Base-by-base conservation (phyloP, 768 basidiomycete genomes). In the Leccinum incarnatum region DNA sequence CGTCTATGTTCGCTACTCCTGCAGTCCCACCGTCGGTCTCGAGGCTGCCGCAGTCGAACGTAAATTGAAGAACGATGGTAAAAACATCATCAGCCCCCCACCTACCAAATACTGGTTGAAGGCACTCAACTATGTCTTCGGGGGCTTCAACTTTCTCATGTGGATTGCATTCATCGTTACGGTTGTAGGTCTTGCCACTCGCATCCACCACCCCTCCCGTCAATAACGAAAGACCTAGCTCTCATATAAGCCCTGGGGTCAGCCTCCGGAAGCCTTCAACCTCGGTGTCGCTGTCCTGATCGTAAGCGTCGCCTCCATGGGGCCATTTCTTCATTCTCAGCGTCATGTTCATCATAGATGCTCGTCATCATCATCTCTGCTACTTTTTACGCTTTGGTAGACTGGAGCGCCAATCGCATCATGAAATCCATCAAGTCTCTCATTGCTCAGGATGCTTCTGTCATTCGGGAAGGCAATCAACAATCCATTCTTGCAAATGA, bases 371-470 rank as follows among this genome's bases (percentile, higher is more conserved):
- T 72, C 53, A 46, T 79, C 29, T 79, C 78, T 3, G 68, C 78
- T 4, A 76, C 74, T 1, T 77, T 83, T 67, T 83, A 83, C 47
- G 81, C 82, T 4, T 69, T 77, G 8, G 79, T 80, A 42, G 83
- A 83, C 64, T 84, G 73, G 64, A 77, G 77, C 19, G 80, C 82
- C 8, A 74, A 68, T 14, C 73, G 78, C 1, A 78, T 81, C 56
- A 83, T 83, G 79, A 76, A 79, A 34, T 81, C 81, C 17, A 83
- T 84, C 68, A 83, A 80, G 66, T 79, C 79, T 58, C 80, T 86
- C 25, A 82, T 86, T 11, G 83, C 85, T 2, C 78, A 84, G 19
- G 81, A 82, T 62, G 84, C 83, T 32, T 77, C 81, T 23, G 79
- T 86, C 40, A 72, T 83, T 17, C 77, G 84, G 1, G 80, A 83